Base-by-base conservation (phyloP, 2,329 filamentous ascomycete species). In the Sclerotinia minor region DNA sequence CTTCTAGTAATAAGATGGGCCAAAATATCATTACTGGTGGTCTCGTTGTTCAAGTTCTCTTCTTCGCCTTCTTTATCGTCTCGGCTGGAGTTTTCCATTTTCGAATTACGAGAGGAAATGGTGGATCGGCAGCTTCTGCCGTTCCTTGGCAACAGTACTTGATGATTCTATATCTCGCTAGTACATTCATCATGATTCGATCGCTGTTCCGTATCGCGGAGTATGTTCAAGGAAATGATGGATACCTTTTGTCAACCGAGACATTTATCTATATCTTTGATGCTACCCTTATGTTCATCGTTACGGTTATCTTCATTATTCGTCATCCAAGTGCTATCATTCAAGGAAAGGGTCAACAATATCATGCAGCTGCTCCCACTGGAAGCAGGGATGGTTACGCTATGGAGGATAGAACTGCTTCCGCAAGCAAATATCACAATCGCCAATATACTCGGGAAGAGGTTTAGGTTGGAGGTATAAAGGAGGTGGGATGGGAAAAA, bases 21-120 rank as follows among this genome's bases (percentile, higher is more conserved):
- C 74, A 80, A 60, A 76, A 78, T 5, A 76, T 85, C 55, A 80
- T 85, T 19, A 76, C 83, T 26, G 79, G 72, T 7, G 84, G 84
- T 15, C 76, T 86, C 3, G 73, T 81, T 11, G 71, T 85, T 5
- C 84, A 86, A 69, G 78, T 86, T 5, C 19, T 82, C 9, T 81
- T 84, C 71, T 86, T 86, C 70, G 77, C 78, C n/a, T 77, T 84
- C 66, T 86, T 86, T 71, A 75, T 85, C 26, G 44, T 73, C 26
- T 67, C 69, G 13, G 45, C 69, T 15, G 50, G 17, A 1, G 38
- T 72, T 35, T 75, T 75, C 44, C 67, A 75, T 32, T 9, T 19
- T 9, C 67, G 71, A 2, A 66, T 75, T 19, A 35, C 32, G 15
- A 54, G 24, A 24, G 13, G 21, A 5, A 70, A 72, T 1, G 73